Evolutionary conservation across 495 filamentous ascomycete genomes (phyloP).

Genomic region (Penicillium samsonianum): DNA sequence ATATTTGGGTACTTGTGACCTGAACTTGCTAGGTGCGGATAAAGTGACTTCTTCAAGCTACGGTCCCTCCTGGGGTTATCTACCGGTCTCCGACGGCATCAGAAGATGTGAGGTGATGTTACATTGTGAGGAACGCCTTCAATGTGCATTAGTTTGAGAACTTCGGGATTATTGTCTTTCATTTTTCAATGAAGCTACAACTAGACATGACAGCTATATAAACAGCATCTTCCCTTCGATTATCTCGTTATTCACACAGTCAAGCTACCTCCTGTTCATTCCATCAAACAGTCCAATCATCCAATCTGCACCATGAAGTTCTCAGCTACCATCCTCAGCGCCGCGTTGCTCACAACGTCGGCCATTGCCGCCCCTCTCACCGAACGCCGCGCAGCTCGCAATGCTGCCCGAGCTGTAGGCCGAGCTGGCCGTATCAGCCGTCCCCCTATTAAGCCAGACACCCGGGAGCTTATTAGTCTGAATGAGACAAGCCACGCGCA

Average conservation of each 20-base stretch:
- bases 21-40: neutral
- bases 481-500: slow-evolving; percentile 18
- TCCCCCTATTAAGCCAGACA: slow-evolving; percentile 5
- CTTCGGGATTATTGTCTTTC: neutral
- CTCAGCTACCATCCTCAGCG: slow-evolving; percentile 21
- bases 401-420: slow-evolving; percentile 14
- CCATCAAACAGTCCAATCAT: neutral
- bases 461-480: neutral
- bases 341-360: slow-evolving; percentile 26
- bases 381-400: slow-evolving; percentile 18
- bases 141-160: neutral
- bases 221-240: neutral
- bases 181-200: neutral
- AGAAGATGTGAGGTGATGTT: neutral
- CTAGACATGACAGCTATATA: neutral
- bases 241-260: neutral
- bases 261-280: neutral
- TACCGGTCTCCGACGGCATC: slow-evolving; percentile 7
- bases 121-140: neutral
- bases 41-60: neutral
- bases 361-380: slow-evolving; percentile 33
- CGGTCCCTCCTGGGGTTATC: neutral
- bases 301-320: slow-evolving; percentile 31
- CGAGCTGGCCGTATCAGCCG: neutral
- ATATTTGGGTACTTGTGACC: neutral